phyloP scores from a whole-genome alignment of 352 stramenopile species.

The Aphanomyces astaci region DNA sequence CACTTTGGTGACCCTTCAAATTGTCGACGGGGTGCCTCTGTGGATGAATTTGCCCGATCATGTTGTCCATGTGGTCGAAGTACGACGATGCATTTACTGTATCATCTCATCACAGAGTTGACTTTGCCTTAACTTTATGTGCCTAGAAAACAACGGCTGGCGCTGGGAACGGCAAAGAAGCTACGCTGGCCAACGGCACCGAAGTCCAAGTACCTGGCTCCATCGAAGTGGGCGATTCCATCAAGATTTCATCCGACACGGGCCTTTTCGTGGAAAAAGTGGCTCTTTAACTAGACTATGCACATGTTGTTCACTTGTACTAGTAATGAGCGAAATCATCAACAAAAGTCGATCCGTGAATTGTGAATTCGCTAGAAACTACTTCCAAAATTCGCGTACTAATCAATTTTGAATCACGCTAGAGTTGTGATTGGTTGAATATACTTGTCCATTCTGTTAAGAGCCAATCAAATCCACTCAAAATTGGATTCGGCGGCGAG shows the following conservation, averaged over 20 bases:
- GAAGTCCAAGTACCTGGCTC: constrained; percentile 78
- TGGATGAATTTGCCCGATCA: constrained; percentile 83
- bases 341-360: no score
- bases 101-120: neutral
- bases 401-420: no score
- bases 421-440: no score
- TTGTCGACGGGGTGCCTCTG: constrained; percentile 72
- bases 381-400: no score
- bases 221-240: constrained; percentile 68
- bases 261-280: constrained; percentile 67
- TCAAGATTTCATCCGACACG: constrained; percentile 67
- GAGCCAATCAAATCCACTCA: no score
- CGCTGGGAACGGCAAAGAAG: constrained; percentile 40
- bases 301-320: neutral
- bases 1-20: constrained; percentile 75
- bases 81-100: constrained; percentile 23
- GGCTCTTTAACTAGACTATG: neutral
- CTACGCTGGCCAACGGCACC: constrained; percentile 66
- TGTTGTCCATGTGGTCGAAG: constrained; percentile 62
- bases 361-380: no score
- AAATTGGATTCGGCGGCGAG: no score
- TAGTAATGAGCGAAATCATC: neutral
- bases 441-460: no score
- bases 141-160: neutral
- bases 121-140: no score